These are phyloP conservation scores for Aspergillus conjunctus DNA, from an alignment of 495 filamentous ascomycete genomes.

Conservation along the genomic window DNA sequence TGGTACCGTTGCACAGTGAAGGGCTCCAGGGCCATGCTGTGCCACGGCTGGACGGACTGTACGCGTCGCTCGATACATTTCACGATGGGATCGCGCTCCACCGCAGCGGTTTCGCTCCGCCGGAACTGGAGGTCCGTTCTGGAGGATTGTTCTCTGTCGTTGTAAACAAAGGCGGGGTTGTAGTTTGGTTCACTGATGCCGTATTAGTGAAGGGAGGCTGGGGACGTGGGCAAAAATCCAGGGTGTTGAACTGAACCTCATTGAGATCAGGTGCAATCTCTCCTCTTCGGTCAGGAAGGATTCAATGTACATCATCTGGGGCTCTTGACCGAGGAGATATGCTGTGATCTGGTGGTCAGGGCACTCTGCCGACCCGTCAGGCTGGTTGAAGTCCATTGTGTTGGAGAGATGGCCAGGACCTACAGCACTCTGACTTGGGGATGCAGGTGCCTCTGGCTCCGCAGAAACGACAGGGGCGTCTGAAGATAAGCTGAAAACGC, in stretches of 20 bases:
- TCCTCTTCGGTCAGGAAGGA: not conserved
- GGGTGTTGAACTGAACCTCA: not conserved
- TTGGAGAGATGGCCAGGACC: too few species aligned
- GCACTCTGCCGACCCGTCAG: not conserved
- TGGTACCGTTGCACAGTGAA: not conserved
- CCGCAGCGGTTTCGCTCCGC: slow-evolving; percentile 1
- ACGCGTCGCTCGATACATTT: slow-evolving; percentile 15
- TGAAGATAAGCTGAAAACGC: too few species aligned
- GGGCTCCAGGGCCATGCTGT: not conserved
- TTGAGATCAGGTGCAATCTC: not conserved
- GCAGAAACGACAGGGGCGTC: too few species aligned
- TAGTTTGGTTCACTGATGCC: not conserved
- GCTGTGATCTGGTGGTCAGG: not conserved
- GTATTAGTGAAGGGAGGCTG: not conserved
- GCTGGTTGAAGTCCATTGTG: not conserved
- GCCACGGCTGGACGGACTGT: not conserved
- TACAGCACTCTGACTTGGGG: too few species aligned
- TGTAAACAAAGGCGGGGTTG: not conserved
- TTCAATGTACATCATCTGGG: not conserved
- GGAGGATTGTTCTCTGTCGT: not conserved
- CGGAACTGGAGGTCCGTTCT: not conserved
- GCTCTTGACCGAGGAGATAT: not conserved
- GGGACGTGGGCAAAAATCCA: not conserved
- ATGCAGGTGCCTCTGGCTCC: too few species aligned
- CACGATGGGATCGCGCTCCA: slow-evolving; percentile 4